Evolutionary conservation across 768 basidiomycete genomes (phyloP), one percentile per base, ranked within the genome.

Genomic region (Galerina marginata): DNA sequence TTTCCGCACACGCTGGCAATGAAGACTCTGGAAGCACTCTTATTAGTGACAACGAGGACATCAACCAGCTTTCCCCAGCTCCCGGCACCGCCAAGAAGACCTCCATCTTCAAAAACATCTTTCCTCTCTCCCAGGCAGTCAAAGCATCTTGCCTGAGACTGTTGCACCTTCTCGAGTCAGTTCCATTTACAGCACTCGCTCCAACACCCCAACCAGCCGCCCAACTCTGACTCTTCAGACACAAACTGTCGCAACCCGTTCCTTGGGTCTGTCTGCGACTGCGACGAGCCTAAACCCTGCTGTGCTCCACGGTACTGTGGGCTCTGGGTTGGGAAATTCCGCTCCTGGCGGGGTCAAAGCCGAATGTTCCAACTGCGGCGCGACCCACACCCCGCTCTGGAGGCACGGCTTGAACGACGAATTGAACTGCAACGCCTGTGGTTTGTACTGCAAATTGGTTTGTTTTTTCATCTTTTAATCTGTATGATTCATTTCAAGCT

Each of bases 271-370:
- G 15, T 40, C 15, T 9, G 39, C 39, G 25, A 90, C 87, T 2
- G 83, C 20, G 20, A 20, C 20, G 20, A 20, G 20, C 20, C 20
- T 20, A 20, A 20, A 20, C 20, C 20, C 20, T 86, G 20, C 20
- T 3, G 73, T 81, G 11, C 69, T 79, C 20, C 75, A 79, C 42
- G 74, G 77, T 20, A 20, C 20, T 20, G 20, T 20, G 20, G 20
- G 20, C 43, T 61, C 62, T 46, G 60, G 57, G 6, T 44, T 60
- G 9, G 65, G 66, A 14, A 81, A 83, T 15, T 40, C 39, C 15
- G 9, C 39, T 40, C 39, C 20, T 20, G 20, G 20, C 20, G 20
- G 83, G 45, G 81, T 83, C 59, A 94, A 93, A 76, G 90, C 91
- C 5, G 20, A 20, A 20, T 20, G 20, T 20, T 20, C 20, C 20